These are phyloP conservation scores for Sclerotiophoma versabilis DNA, from an alignment of 2,329 filamentous ascomycete species.

Conservation along the genomic window DNA sequence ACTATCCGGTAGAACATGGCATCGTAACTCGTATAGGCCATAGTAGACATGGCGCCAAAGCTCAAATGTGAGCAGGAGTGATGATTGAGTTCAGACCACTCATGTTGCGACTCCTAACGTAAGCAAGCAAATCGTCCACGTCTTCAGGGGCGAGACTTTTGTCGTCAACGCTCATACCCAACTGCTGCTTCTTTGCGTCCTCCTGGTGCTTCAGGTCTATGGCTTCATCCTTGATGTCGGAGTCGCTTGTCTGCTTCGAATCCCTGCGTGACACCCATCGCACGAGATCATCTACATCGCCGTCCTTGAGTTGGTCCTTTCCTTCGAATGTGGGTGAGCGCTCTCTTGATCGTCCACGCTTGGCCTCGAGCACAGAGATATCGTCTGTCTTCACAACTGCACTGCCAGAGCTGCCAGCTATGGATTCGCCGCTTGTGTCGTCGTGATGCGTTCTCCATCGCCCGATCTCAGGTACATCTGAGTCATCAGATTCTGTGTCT, in stretches of 20 bases:
- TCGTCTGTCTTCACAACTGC: conserved; percentile 5
- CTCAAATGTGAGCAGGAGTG: conserved; percentile 9
- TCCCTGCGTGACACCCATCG: conserved; percentile 17
- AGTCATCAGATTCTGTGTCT: conserved; percentile 25
- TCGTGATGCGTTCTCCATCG: conserved; percentile 32
- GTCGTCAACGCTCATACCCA: conserved; percentile 29
- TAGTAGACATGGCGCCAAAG: background rate
- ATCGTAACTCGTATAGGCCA: background rate
- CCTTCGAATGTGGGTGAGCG: conserved; percentile 7
- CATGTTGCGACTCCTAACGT: conserved; percentile 3
- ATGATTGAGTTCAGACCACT: conserved; percentile 2
- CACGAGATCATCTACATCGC: conserved; percentile 20
- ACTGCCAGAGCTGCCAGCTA: conserved; percentile 4
- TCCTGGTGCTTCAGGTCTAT: conserved; percentile 12
- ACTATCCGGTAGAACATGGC: background rate
- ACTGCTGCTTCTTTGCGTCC: conserved; percentile 21
- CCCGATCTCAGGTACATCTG: conserved; percentile 33
- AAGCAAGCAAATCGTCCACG: conserved; percentile 17
- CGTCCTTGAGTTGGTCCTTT: background rate
- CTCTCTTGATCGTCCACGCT: conserved; percentile 9
- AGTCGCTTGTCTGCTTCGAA: conserved; percentile 9
- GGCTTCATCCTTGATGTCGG: conserved; percentile 1
- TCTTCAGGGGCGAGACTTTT: conserved; percentile 21
- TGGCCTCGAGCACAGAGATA: conserved; percentile 5
- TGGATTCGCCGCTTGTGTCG: conserved; percentile 35